These are phyloP conservation scores for Fusarium domesticum DNA, from an alignment of 2,329 filamentous ascomycete species.

Conservation along the genomic window DNA sequence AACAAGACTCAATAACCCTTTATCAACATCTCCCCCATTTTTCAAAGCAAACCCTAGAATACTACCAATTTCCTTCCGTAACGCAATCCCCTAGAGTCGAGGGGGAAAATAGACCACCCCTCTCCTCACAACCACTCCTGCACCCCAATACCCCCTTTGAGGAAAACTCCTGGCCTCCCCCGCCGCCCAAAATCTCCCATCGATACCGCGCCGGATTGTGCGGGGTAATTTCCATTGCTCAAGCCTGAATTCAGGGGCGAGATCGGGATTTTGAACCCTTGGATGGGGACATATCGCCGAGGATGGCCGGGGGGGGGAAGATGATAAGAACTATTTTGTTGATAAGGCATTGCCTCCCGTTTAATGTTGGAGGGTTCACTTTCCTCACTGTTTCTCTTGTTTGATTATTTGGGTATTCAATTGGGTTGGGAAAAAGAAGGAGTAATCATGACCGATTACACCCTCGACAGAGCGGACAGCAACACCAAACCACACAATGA, in stretches of 20 bases:
- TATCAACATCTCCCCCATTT: no score
- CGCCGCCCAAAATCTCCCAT: neutral
- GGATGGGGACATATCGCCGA: neutral
- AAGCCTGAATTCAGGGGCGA: slow-evolving; percentile 4
- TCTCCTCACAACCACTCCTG: no score
- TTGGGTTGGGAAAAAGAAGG: neutral
- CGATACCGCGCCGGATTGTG: slow-evolving; percentile 1
- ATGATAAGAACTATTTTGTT: neutral
- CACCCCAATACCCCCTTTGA: no score
- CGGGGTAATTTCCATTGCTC: slow-evolving; percentile 20
- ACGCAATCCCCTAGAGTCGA: no score
- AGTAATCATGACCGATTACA: slow-evolving; percentile 7
- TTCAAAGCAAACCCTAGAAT: no score
- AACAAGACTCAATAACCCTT: no score
- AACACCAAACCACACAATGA: slow-evolving; percentile 7
- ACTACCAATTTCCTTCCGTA: no score
- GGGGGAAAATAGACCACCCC: no score
- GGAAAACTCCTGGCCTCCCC: neutral
- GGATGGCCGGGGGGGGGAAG: neutral
- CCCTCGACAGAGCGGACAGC: slow-evolving; percentile 11
- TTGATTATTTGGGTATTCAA: neutral
- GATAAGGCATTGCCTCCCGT: neutral
- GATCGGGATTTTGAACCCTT: neutral
- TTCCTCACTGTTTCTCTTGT: neutral
- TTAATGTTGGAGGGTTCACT: neutral